A percentile compares a stretch with the other conserved stretches of the same genome.
Conservation (phyloP, 257 asterid genomes). For the Fraxinus quadrangulata region DNA sequence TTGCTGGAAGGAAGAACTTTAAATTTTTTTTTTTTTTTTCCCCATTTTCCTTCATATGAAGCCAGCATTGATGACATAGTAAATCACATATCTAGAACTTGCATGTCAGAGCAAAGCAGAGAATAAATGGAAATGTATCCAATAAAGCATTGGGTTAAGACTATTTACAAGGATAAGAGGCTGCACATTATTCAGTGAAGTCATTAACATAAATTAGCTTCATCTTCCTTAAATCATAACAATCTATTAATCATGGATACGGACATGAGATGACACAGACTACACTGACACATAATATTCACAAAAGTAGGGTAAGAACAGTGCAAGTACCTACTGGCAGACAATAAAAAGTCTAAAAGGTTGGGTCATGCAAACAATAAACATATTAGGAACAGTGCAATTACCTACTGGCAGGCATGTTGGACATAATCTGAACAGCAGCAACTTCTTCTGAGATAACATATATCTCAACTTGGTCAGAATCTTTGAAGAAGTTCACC, state of each 20-base stretch:
- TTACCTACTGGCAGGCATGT: conserved; percentile 88
- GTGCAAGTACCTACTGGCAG: conserved; percentile 9
- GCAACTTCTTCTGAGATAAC: conserved; percentile 60
- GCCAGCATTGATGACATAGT: not conserved
- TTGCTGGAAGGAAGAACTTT: conserved; percentile 15
- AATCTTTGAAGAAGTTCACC: conserved; percentile 84
- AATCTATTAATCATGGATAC: not conserved
- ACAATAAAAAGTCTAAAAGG: conserved; percentile 12
- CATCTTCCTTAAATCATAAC: not conserved
- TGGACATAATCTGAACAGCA: conserved; percentile 54
- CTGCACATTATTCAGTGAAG: not conserved
- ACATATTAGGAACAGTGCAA: conserved; percentile 7
- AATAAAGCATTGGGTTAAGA: not conserved
- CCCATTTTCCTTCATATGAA: conserved; percentile 1
- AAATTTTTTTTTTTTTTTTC: not conserved
- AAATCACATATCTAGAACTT: conserved; percentile 11
- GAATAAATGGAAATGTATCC: no score
- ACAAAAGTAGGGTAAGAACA: not conserved
- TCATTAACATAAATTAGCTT: not conserved
- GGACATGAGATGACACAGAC: no score
- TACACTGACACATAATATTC: no score
- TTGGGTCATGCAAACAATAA: not conserved
- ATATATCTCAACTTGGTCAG: conserved; percentile 95
- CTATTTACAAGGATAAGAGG: not conserved
- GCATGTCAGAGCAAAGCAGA: not conserved